phyloP scores from a whole-genome alignment of 345 rosid genomes.

The Arabis hirsuta region DNA sequence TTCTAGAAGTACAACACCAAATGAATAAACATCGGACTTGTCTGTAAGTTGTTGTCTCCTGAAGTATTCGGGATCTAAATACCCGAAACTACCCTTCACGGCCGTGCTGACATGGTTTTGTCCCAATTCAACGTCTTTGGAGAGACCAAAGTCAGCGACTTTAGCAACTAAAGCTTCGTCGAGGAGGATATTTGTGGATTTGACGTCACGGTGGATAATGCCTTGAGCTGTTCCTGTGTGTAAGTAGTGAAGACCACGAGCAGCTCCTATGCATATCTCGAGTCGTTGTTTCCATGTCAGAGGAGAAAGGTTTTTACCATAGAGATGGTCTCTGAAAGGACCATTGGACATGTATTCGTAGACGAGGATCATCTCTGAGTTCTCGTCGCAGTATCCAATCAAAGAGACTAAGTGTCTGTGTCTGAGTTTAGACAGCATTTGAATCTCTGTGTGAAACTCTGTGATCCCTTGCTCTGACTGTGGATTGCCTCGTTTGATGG shows the following conservation, averaged over 20 bases:
- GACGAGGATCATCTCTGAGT: slow-evolving; percentile 77
- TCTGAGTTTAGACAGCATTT: slow-evolving; percentile 80
- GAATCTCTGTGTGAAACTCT: slow-evolving; percentile 81
- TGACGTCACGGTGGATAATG: slow-evolving; percentile 81
- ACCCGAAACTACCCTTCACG: slow-evolving; percentile 58
- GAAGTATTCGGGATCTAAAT: slow-evolving; percentile 66
- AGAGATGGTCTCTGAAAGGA: slow-evolving; percentile 74
- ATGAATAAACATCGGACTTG: slow-evolving; percentile 66
- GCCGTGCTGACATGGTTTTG: slow-evolving; percentile 63
- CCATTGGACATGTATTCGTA: slow-evolving; percentile 84
- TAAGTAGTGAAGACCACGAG: slow-evolving; percentile 77
- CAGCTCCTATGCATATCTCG: slow-evolving; percentile 74
- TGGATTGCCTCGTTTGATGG: slow-evolving; percentile 80
- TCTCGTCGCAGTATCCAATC: slow-evolving; percentile 80
- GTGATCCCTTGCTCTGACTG: slow-evolving; percentile 86
- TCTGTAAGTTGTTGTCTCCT: slow-evolving; percentile 68
- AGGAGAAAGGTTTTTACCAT: slow-evolving; percentile 56
- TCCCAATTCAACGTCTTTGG: slow-evolving; percentile 69
- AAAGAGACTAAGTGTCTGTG: slow-evolving; percentile 82
- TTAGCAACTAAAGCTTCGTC: slow-evolving; percentile 75
- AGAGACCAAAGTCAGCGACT: slow-evolving; percentile 81
- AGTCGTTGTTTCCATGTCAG: slow-evolving; percentile 76
- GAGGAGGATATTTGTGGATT: slow-evolving; percentile 76
- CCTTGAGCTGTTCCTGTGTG: slow-evolving; percentile 90
- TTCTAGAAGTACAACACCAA: slow-evolving; percentile 67